Evolutionary conservation across 257 asterid species (phyloP).

Genomic region (Pogostemon cablin): DNA sequence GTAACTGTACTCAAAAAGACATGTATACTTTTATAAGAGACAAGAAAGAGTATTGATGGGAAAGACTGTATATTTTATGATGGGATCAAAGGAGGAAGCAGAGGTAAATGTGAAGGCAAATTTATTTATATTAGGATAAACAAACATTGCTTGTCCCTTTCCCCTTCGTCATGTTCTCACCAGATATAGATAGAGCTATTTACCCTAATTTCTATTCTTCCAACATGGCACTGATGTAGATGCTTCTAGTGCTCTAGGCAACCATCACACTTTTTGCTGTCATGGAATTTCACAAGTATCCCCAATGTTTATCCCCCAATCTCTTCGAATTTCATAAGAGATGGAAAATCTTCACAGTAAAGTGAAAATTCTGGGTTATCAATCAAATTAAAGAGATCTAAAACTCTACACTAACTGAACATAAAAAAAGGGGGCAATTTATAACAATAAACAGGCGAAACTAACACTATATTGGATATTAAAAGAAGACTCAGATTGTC

Average conservation of each 20-base stretch:
- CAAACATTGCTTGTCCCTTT: not conserved
- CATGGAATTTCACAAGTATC: not conserved
- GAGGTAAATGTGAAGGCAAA: conserved; percentile 7
- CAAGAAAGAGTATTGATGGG: not conserved
- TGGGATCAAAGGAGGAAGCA: not conserved
- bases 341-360: conserved; percentile 12
- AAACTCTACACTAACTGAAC: not conserved
- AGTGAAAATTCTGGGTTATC: not conserved
- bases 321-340: not conserved
- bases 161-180: not conserved
- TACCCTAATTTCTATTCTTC: not conserved
- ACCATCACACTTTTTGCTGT: not conserved
- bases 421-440: not conserved
- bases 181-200: not conserved
- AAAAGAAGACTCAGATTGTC: not conserved
- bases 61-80: not conserved
- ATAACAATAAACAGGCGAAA: not conserved
- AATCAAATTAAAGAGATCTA: conserved; percentile 12
- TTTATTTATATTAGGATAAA: not conserved
- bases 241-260: not conserved
- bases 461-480: not conserved
- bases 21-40: not conserved
- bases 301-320: conserved; percentile 1
- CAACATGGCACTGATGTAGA: conserved; percentile 13
- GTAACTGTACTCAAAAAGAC: not conserved